Evolutionary conservation across 345 rosid genomes (phyloP).

Genomic region (Draba incana): DNA sequence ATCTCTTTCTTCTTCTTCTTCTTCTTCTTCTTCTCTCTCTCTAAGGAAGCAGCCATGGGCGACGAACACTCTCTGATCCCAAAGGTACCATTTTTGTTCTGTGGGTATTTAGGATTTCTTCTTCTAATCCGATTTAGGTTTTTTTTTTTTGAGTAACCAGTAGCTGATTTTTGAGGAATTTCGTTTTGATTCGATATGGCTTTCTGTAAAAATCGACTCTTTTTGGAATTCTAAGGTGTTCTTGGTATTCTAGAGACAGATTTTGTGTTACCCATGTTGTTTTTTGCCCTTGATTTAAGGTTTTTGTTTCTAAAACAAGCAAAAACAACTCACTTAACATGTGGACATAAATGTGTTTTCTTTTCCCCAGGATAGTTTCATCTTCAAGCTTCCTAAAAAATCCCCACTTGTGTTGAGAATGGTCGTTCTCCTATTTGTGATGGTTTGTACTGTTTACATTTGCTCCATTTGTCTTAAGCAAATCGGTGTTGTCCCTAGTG

Average conservation of each 20-base stretch:
- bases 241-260: slow-evolving; percentile 16
- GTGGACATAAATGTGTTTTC: slow-evolving; percentile 8
- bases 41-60: slow-evolving; percentile 54
- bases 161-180: slow-evolving; percentile 10
- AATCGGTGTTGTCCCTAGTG: slow-evolving; percentile 54
- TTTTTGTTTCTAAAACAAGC: slow-evolving; percentile 29
- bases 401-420: slow-evolving; percentile 80
- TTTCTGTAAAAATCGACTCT: slow-evolving; percentile 25
- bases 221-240: background rate
- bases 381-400: slow-evolving; percentile 77
- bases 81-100: slow-evolving; percentile 54
- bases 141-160: slow-evolving; percentile 18
- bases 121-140: slow-evolving; percentile 47
- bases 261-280: background rate
- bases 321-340: background rate
- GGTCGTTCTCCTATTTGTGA: slow-evolving; percentile 78
- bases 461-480: slow-evolving; percentile 85
- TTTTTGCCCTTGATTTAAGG: slow-evolving; percentile 22
- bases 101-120: slow-evolving; percentile 8
- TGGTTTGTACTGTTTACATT: slow-evolving; percentile 83
- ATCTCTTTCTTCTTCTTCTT: slow-evolving; percentile 31
- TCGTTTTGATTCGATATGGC: slow-evolving; percentile 19
- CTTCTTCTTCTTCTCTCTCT: slow-evolving; percentile 42
- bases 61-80: slow-evolving; percentile 71
- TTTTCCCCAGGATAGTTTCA: slow-evolving; percentile 64